phyloP scores from a whole-genome alignment of 768 basidiomycete species.

The Lepiota brunneoincarnata region DNA sequence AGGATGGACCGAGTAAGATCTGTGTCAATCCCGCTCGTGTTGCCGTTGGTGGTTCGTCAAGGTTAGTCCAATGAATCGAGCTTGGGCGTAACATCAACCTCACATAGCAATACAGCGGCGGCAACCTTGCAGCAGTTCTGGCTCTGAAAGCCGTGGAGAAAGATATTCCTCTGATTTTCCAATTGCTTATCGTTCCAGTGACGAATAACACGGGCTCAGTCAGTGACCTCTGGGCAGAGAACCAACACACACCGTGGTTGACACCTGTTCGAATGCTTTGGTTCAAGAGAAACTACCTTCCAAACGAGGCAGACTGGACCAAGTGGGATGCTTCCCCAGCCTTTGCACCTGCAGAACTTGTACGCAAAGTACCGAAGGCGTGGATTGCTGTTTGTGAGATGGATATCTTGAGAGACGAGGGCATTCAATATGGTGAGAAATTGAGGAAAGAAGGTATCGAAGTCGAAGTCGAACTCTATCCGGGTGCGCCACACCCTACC shows the following conservation, averaged over 20 bases:
- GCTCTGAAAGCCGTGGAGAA: conserved; percentile 57
- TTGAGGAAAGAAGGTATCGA: conserved; percentile 49
- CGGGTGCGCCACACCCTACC: conserved; percentile 66
- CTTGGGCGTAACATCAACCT: not conserved
- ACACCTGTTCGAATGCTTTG: conserved; percentile 65
- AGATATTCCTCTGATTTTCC: conserved; percentile 55
- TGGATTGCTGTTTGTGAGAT: conserved; percentile 66
- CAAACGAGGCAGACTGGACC: conserved; percentile 53
- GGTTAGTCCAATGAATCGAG: conserved; percentile 33
- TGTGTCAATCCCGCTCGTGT: conserved; percentile 49
- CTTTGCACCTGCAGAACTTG: conserved; percentile 57
- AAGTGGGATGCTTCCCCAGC: conserved; percentile 72
- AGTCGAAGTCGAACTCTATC: conserved; percentile 55
- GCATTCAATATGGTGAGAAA: conserved; percentile 59
- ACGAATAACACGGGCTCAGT: conserved; percentile 64
- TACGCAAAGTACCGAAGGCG: conserved; percentile 50
- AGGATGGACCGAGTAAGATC: conserved; percentile 44
- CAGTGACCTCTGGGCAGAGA: conserved; percentile 46
- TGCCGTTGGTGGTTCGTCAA: conserved; percentile 73
- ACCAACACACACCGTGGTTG: conserved; percentile 58
- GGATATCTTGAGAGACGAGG: conserved; percentile 69
- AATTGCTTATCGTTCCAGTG: conserved; percentile 70
- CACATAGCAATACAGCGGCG: conserved; percentile 43
- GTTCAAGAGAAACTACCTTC: conserved; percentile 71
- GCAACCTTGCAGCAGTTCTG: conserved; percentile 65